Conservation (phyloP, 2,329 filamentous ascomycete species). For the Neurospora sp. region DNA sequence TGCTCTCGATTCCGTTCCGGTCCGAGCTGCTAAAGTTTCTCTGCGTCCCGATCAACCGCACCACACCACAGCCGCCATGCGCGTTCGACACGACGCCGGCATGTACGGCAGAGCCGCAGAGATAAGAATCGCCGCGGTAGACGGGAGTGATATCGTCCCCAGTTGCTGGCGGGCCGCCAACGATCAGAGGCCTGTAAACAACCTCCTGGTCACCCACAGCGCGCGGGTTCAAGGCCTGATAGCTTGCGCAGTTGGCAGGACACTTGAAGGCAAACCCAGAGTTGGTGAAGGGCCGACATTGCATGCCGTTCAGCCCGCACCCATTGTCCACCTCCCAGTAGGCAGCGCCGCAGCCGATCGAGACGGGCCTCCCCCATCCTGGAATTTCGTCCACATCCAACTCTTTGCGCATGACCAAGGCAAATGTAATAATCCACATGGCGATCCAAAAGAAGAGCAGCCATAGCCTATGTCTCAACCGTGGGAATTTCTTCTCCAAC, state of each 20-base stretch:
- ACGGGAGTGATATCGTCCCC: conserved; percentile 36
- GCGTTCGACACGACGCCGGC: conserved; percentile 60
- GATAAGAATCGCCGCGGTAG: conserved; percentile 78
- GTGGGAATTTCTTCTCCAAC: conserved; percentile 53
- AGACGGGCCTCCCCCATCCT: conserved; percentile 56
- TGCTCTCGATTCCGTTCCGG: conserved; percentile 65
- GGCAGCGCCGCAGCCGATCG: conserved; percentile 56
- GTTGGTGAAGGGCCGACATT: conserved; percentile 66
- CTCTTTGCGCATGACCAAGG: conserved; percentile 56
- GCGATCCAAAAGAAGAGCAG: conserved; percentile 52
- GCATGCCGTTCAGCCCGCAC: conserved; percentile 65
- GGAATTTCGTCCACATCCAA: conserved; percentile 50
- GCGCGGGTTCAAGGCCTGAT: conserved; percentile 58
- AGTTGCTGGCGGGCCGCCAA: conserved; percentile 52
- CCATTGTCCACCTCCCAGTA: conserved; percentile 64
- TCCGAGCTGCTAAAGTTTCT: conserved; percentile 50
- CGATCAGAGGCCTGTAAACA: conserved; percentile 53
- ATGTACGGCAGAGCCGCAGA: conserved; percentile 72
- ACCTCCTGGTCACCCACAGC: conserved; percentile 64
- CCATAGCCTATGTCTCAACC: conserved; percentile 45
- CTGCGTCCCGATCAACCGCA: conserved; percentile 56
- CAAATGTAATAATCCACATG: conserved; percentile 61
- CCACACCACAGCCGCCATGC: conserved; percentile 64
- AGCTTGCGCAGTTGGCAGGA: conserved; percentile 59
- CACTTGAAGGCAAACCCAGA: conserved; percentile 65